Base-by-base conservation (phyloP, 192 early-diverging fungal genomes). In the Coemansia sp. region DNA sequence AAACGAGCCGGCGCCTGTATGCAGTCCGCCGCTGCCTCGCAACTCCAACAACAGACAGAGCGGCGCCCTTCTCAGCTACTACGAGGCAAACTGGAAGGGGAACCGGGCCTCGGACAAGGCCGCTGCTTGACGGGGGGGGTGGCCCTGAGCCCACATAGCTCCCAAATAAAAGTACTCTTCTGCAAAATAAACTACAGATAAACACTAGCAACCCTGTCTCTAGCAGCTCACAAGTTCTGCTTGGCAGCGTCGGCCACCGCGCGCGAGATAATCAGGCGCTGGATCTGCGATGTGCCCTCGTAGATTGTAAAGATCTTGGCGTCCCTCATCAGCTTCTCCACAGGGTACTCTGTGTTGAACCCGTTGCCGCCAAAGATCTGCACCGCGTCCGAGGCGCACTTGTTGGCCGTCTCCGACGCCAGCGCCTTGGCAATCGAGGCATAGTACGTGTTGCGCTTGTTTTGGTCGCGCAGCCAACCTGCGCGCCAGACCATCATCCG, bases 301-400 rank as follows among this genome's bases (percentile, higher is more conserved):
- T 97, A 97, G 47, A 97, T 94, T 67, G 88, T 88, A 77, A 93
- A 94, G 60, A 94, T 92, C 77, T 91, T 91, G 47, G 88, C 87
- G 47, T 91, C 89, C 46, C 90, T 81, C 83, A 90, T 90, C 31
- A 97, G 75, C 77, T 97, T 97, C 70, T 97, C 94, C 11, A 96
- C 91, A 0, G 90, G 90, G 69, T 94, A 93, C 60, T 96, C 90
- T 11, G 80, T 70, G 59, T 87, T 89, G 61, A 79, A 82, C 7
- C 87, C 91, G 57, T 89, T 90, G 38, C 93, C 92, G 34, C 94
- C 94, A 81, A 93, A 93, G 56, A 97, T 90, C 68, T 97, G 94
- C 16, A 94, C 91, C 1, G 94, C 94, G 65, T 94, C 92, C 7
- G 85, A 68, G 5, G 87, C 85, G 34, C 80, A 74, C 63, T 85